phyloP scores from a whole-genome alignment of 257 asterid genomes.

The Cynanchum wilfordii region DNA sequence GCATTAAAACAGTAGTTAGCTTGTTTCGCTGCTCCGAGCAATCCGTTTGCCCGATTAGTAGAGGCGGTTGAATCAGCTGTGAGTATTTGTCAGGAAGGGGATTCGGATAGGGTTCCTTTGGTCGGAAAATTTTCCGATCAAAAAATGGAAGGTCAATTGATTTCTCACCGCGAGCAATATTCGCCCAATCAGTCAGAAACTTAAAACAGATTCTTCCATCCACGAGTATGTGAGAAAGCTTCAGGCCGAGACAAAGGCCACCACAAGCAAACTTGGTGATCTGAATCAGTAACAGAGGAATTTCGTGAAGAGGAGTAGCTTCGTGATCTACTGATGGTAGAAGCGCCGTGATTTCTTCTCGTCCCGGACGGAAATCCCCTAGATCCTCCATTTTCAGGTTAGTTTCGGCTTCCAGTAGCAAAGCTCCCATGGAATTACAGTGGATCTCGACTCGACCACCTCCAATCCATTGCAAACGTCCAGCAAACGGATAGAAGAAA shows the following conservation, averaged over 20 bases:
- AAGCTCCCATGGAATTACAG: constrained; percentile 46
- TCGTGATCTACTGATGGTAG: constrained; percentile 18
- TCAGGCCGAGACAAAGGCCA: constrained; percentile 19
- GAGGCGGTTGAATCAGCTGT: constrained; percentile 9
- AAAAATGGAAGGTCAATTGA: constrained; percentile 10
- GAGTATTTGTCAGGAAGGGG: neutral
- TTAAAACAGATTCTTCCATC: constrained; percentile 19
- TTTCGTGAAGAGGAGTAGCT: constrained; percentile 10
- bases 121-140: constrained; percentile 1
- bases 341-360: constrained; percentile 30
- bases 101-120: neutral
- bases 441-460: constrained; percentile 54
- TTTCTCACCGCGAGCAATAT: constrained; percentile 24
- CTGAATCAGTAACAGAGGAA: constrained; percentile 8
- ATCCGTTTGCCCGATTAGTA: constrained; percentile 14
- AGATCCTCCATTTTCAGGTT: constrained; percentile 41
- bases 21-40: constrained; percentile 21
- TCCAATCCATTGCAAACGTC: constrained; percentile 43
- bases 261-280: constrained; percentile 24
- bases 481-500: constrained; percentile 51
- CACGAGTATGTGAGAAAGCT: constrained; percentile 10
- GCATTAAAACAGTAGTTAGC: constrained; percentile 7
- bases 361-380: constrained; percentile 46
- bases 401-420: constrained; percentile 45
- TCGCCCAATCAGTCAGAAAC: constrained; percentile 22